Conservation (phyloP, 768 basidiomycete genomes). For the Mycena galericulata region DNA sequence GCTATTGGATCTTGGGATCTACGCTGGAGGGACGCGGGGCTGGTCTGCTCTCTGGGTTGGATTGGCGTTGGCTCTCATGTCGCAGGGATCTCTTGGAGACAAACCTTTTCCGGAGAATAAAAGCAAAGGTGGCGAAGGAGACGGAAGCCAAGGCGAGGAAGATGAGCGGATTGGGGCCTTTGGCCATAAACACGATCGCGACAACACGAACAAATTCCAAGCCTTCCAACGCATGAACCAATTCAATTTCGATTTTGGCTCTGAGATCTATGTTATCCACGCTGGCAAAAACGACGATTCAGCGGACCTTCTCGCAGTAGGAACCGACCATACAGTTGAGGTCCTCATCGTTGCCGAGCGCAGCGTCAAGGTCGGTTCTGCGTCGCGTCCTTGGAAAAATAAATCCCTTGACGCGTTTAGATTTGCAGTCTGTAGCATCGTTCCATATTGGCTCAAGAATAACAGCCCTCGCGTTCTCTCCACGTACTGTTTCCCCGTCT, state of each 20-base stretch:
- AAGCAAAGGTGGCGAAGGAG: conserved; percentile 70
- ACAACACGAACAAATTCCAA: conserved; percentile 1
- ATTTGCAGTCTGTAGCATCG: conserved; percentile 62
- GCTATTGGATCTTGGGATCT: conserved; percentile 58
- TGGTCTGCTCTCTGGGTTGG: conserved; percentile 65
- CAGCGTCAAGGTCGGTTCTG: conserved; percentile 17
- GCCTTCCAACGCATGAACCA: conserved; percentile 20
- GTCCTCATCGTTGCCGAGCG: conserved; percentile 71
- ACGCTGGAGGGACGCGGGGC: conserved; percentile 72
- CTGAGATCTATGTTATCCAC: conserved; percentile 71
- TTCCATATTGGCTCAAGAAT: conserved; percentile 80
- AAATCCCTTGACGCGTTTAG: conserved; percentile 25
- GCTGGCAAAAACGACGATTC: conserved; percentile 75
- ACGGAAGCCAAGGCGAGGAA: conserved; percentile 66
- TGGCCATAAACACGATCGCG: conserved; percentile 40
- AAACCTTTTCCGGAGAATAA: conserved; percentile 45
- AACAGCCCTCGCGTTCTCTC: conserved; percentile 85
- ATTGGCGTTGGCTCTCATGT: conserved; percentile 33
- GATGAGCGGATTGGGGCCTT: conserved; percentile 72
- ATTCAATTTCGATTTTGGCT: conserved; percentile 61
- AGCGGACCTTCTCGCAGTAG: conserved; percentile 77
- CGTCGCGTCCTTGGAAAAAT: background rate
- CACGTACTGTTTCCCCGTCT: conserved; percentile 74
- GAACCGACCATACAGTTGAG: conserved; percentile 79
- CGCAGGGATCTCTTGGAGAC: background rate